Conservation (phyloP, 352 stramenopile genomes). For the Globisporangium radiosum region DNA sequence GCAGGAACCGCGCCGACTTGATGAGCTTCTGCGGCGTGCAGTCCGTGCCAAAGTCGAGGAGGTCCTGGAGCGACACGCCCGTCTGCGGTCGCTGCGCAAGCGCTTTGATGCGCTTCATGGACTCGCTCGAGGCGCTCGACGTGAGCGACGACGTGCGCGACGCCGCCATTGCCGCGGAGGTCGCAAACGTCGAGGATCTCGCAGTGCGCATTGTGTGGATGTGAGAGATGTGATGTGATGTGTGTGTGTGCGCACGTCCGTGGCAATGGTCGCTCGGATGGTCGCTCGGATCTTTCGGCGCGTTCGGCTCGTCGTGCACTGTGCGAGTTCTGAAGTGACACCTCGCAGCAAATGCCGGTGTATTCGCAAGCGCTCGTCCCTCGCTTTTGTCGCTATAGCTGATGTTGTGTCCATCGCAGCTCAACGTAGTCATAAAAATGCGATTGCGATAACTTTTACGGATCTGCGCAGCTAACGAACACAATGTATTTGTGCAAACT, state of each 20-base stretch:
- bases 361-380: too few species aligned
- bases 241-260: background rate
- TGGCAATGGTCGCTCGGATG: background rate
- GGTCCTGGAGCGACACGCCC: conserved; percentile 81
- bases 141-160: conserved; percentile 2
- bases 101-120: conserved; percentile 55
- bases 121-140: conserved; percentile 7
- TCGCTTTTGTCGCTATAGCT: too few species aligned
- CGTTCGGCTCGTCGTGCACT: too few species aligned
- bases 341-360: too few species aligned
- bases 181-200: conserved; percentile 11
- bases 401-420: too few species aligned
- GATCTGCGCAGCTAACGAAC: too few species aligned
- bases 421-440: too few species aligned
- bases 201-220: conserved; percentile 10
- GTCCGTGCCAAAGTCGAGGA: conserved; percentile 84
- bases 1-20: conserved; percentile 93
- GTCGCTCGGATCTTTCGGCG: too few species aligned
- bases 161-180: conserved; percentile 2
- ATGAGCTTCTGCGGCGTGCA: conserved; percentile 84
- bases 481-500: too few species aligned
- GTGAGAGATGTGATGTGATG: background rate
- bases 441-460: too few species aligned
- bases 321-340: too few species aligned
- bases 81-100: conserved; percentile 73